Base-by-base conservation (phyloP, 768 basidiomycete genomes). In the Pleurotus tuber-regium region DNA sequence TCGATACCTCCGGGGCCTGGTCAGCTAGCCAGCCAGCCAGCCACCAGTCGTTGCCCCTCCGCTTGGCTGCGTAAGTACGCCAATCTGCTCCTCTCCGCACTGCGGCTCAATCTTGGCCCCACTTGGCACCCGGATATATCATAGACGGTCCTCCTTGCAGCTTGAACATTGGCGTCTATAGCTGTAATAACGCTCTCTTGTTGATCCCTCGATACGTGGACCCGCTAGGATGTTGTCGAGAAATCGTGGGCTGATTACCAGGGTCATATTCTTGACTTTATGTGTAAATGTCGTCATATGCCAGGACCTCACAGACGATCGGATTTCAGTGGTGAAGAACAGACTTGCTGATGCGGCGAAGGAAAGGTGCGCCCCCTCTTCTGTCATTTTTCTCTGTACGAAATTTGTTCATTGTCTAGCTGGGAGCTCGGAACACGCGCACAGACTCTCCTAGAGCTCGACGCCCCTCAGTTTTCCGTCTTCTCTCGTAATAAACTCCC, bases 351-450 rank as follows among this genome's bases (percentile, higher is more conserved):
- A 48, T 29, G 29, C 46, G 18, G 46, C 46, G 18, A 28, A 33
- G 23, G 11, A 24, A 35, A 48, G 46, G 46, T 48, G 28, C n/a
- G 31, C 5, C 30, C 19, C 10, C 12, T 35, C 18, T 19, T 11
- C 18, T 2, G 39, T 10, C 11, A 26, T n/a, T 9, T 3, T 25
- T 24, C 7, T 16, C 19, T 36, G 5, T 4, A 16, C 4, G 28
- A 7, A 9, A 18, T 26, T 43, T 12, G 21, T 24, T 24, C 24
- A 6, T 18, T 24, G 21, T 11, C 11, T 52, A 81, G 79, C 53
- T 82, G 80, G 80, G 79, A 82, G 59, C 64, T 80, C 3, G 80
- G 80, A n/a, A 78, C 78, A 14, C 72, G 76, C 14, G 66, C 76
- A n/a, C 71, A 80, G 62, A 70, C 78, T 1, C 69, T 79, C 30